These are phyloP conservation scores for Coelastrella sp. DNA, from an alignment of 139 green algal species.

Conservation along the genomic window DNA sequence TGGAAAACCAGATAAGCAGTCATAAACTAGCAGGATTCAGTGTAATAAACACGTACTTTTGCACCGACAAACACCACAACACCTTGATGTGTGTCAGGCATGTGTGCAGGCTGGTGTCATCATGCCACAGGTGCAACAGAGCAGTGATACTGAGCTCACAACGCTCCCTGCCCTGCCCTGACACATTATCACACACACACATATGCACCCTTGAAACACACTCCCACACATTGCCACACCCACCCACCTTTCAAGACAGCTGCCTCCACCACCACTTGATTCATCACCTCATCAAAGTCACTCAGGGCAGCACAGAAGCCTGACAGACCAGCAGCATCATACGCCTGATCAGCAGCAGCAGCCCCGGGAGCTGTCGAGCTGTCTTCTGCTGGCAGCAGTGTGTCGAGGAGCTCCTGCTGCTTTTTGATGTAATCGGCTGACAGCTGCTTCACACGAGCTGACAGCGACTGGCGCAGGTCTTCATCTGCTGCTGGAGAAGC, in stretches of 20 bases:
- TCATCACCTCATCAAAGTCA: slow-evolving; percentile 84
- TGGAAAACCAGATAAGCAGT: neutral
- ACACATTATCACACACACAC: no score
- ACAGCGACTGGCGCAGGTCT: slow-evolving; percentile 6
- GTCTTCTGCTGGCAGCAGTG: slow-evolving; percentile 56
- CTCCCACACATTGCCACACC: no score
- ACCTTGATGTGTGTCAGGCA: no score
- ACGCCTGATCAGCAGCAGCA: slow-evolving; percentile 43
- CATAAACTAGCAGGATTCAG: neutral
- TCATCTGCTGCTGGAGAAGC: slow-evolving; percentile 31
- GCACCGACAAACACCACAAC: no score
- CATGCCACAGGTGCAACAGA: no score
- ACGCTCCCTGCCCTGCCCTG: no score
- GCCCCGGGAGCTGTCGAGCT: neutral
- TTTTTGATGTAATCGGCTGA: slow-evolving; percentile 64
- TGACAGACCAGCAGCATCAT: slow-evolving; percentile 3
- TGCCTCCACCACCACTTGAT: slow-evolving; percentile 66
- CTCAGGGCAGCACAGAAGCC: slow-evolving; percentile 63
- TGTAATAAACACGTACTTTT: no score
- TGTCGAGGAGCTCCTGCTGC: slow-evolving; percentile 56
- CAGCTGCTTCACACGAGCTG: slow-evolving; percentile 36
- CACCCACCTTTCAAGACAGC: slow-evolving; percentile 66
- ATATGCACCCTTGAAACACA: no score
- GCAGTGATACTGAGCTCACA: no score
- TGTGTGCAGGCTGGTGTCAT: no score